phyloP scores from a whole-genome alignment of 129 eudicot genomes.

The Escallonia herrerae region DNA sequence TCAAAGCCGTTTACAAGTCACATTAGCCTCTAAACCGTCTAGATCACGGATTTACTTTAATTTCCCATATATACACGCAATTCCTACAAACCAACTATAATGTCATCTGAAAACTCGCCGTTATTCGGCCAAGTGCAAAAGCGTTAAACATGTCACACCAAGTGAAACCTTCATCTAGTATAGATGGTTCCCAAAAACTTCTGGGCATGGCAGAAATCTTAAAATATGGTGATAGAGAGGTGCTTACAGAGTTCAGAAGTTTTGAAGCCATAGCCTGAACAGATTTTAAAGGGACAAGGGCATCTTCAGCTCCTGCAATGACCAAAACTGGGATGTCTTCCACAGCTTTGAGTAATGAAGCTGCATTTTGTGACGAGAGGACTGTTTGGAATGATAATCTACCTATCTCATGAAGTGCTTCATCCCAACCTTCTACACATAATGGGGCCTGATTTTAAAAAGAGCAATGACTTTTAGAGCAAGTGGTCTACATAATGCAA shows the following conservation, averaged over 20 bases:
- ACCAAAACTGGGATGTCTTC: constrained; percentile 65
- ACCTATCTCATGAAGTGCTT: constrained; percentile 88
- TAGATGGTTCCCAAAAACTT: too few relatives aligned
- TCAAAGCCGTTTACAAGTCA: too few relatives aligned
- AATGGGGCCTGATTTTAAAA: constrained; percentile 68
- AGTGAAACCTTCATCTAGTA: too few relatives aligned
- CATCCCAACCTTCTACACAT: constrained; percentile 92
- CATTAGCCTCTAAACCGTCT: too few relatives aligned
- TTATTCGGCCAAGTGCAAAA: too few relatives aligned
- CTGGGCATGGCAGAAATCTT: background rate
- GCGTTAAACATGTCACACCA: too few relatives aligned
- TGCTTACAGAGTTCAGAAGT: constrained; percentile 86
- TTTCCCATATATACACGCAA: too few relatives aligned
- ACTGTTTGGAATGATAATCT: constrained; percentile 77
- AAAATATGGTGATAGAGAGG: background rate
- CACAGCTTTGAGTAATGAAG: constrained; percentile 56
- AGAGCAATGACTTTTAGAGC: background rate
- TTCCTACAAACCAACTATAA: too few relatives aligned
- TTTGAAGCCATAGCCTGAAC: constrained; percentile 84
- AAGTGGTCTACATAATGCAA: background rate
- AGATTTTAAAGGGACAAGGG: constrained; percentile 63
- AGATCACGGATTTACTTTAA: background rate
- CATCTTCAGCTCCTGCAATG: constrained; percentile 95
- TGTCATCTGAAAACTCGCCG: too few relatives aligned
- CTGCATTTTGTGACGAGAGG: constrained; percentile 53